These are phyloP conservation scores for Fraxinus floribunda DNA, from an alignment of 305 asterid species.

Conservation along the genomic window DNA sequence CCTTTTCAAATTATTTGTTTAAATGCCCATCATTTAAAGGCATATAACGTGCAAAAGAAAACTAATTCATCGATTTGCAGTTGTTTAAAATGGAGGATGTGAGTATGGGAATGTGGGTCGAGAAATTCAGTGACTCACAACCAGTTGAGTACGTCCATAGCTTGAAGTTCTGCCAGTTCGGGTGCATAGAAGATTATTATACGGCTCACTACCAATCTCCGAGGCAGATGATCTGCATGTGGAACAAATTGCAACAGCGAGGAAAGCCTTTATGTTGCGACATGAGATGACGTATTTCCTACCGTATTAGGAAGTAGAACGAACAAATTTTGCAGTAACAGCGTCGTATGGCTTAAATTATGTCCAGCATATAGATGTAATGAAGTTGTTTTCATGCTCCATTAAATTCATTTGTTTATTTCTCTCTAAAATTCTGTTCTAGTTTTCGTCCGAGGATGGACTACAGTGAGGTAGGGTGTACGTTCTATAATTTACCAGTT, in stretches of 20 bases:
- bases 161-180: constrained; percentile 89
- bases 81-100: constrained; percentile 89
- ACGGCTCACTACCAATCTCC: constrained; percentile 96
- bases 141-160: constrained; percentile 76
- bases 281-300: constrained; percentile 60
- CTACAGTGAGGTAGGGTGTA: no score
- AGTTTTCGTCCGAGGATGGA: no score
- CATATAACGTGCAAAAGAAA: neutral
- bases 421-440: neutral
- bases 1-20: neutral
- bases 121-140: constrained; percentile 46
- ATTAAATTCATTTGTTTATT: constrained; percentile 10
- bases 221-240: constrained; percentile 85
- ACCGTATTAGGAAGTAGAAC: constrained; percentile 8
- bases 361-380: constrained; percentile 1
- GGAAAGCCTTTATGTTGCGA: constrained; percentile 80
- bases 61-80: constrained; percentile 26
- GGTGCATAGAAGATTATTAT: constrained; percentile 77
- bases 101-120: constrained; percentile 91
- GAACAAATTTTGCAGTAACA: constrained; percentile 47
- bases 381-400: neutral
- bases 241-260: constrained; percentile 65
- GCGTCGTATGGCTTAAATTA: constrained; percentile 40
- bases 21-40: neutral
- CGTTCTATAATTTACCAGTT: no score